These are phyloP conservation scores for Epichloe aotearoae DNA, from an alignment of 2,329 filamentous ascomycete species.

Conservation along the genomic window DNA sequence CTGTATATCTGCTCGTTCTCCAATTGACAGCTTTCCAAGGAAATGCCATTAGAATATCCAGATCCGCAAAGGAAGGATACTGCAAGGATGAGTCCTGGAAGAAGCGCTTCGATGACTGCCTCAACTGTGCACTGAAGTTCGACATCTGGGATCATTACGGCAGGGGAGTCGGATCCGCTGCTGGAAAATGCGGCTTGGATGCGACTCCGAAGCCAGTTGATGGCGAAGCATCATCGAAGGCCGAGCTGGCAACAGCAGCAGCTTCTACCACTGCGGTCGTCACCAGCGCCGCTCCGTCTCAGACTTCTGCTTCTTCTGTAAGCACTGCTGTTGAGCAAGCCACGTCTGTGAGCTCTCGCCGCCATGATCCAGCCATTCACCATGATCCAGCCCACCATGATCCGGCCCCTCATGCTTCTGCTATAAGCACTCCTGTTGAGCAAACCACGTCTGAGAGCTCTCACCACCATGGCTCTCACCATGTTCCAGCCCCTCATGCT, in stretches of 20 bases:
- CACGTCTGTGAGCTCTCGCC: neutral
- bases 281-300: neutral
- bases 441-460: neutral
- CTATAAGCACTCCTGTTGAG: neutral
- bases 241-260: conserved; percentile 1
- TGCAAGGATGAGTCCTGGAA: conserved; percentile 25
- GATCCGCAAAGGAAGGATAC: conserved; percentile 13
- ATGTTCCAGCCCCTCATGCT: neutral
- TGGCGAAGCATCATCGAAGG: conserved; percentile 5
- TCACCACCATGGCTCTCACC: no score
- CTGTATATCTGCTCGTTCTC: no score
- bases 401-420: neutral
- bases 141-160: conserved; percentile 33
- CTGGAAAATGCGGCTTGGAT: conserved; percentile 20
- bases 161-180: conserved; percentile 21
- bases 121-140: conserved; percentile 28
- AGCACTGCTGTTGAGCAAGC: neutral
- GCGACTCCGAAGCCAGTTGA: conserved; percentile 11
- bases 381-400: neutral
- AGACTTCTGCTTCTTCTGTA: neutral
- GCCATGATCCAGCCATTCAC: no score
- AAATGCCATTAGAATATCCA: conserved; percentile 11
- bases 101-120: conserved; percentile 28
- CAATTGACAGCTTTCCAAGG: conserved; percentile 11
- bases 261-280: conserved; percentile 5